A percentile compares a stretch with the other conserved stretches of the same genome.
These are phyloP conservation scores for Cyberlindnera sargentensis DNA, from an alignment of 805 yeast species.

Conservation along the genomic window DNA sequence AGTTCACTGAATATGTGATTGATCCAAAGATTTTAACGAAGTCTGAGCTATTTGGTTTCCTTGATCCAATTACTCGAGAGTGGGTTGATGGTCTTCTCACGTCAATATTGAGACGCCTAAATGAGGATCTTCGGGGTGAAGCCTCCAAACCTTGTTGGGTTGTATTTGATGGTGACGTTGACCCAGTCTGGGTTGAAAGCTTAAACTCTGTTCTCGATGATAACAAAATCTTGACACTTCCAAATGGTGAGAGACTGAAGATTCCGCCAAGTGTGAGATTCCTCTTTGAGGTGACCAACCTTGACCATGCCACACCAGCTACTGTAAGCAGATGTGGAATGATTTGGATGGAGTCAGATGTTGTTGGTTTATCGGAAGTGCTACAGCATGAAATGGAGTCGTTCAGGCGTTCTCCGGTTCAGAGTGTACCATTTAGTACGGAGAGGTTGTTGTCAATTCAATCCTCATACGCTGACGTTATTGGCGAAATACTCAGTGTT, in stretches of 20 bases:
- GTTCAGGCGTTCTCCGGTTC: background rate
- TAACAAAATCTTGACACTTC: constrained; percentile 70
- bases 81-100: constrained; percentile 91
- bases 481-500: constrained; percentile 2
- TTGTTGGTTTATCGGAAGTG: constrained; percentile 19
- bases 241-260: constrained; percentile 80
- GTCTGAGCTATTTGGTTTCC: constrained; percentile 55
- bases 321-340: constrained; percentile 91
- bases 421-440: background rate
- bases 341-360: constrained; percentile 54
- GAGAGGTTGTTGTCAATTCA: background rate
- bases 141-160: constrained; percentile 56
- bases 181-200: constrained; percentile 90
- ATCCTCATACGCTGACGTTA: background rate
- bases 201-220: constrained; percentile 89
- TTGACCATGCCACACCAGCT: constrained; percentile 75
- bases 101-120: constrained; percentile 49
- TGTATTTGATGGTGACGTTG: constrained; percentile 87
- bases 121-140: constrained; percentile 54
- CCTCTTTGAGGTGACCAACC: constrained; percentile 67
- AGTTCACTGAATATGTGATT: constrained; percentile 38
- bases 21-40: constrained; percentile 77
- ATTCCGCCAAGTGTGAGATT: constrained; percentile 59
- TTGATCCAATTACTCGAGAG: constrained; percentile 75
- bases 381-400: constrained; percentile 18